Base-by-base conservation (phyloP, 192 early-diverging fungal species). In the Coemansia sp. region DNA sequence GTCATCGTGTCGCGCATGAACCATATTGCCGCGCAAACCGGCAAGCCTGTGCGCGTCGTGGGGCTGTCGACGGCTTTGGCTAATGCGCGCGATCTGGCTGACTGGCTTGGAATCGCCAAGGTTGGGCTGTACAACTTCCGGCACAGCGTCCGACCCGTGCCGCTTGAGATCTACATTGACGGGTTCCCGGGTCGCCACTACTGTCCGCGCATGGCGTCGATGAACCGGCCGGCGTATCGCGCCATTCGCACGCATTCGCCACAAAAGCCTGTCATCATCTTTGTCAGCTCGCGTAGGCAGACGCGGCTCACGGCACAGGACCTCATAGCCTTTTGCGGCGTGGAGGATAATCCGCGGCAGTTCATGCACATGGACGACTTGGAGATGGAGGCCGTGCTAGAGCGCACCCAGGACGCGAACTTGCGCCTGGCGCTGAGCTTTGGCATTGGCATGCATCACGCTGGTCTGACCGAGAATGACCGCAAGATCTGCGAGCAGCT, bases 1-100 rank as follows among this genome's bases (percentile, higher is more conserved):
- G 94, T 97, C 12, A 98, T 99, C 79, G 95, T 99, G 7, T 96
- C 95, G 17, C 89, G 98, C 22, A 97, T 97, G 96, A 96, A 97
- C 74, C 96, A 96, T 68, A 98, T 98, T 76, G 89, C 92, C 0
- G 87, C 91, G 6, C 89, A 94, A 67, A 91, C 88, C 6, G 77
- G 83, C 17, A 77, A 86, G 47, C 73, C 89, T 15, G 91, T 98
- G 37, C 94, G 98, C 12, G 88, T 99, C 45, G 94, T 98, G 38
- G 98, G 96, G 12, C 82, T 99, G 22, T 95, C 94, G 32, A 99
- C 98, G 3, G 96, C 98, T 4, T 73, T 99, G 59, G 98, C 98
- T 19, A 98, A 98, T 68, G 96, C 98, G 7, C 86, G 86, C 25
- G 98, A 99, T 76, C 79, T 99, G 70, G 96, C 90, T 3, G 95